Evolutionary conservation across 805 yeast genomes (phyloP), one percentile per base, ranked within the genome.

Genomic region (Hanseniaspora valbyensis): DNA sequence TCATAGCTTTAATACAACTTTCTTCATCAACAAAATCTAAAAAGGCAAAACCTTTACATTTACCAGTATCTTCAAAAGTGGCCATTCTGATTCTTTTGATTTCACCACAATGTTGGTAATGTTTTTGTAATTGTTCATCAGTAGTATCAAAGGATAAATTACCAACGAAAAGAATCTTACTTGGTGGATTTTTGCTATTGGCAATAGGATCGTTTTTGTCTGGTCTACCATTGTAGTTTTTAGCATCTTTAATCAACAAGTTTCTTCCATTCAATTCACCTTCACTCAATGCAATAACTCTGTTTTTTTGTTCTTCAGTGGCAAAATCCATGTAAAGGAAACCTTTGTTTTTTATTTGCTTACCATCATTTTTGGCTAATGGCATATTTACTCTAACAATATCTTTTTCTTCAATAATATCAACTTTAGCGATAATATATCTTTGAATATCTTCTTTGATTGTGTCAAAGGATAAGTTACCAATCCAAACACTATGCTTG

Each of bases 11-110:
- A 0, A 92, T 83, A 28, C 96, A 89, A 8, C 92, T 89, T 34
- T 76, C 78, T 55, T 82, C 85, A 56, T 80, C 81, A 55, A 71
- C 76, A 68, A 89, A 90, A 65, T 90, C 97, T 32, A 90, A 69
- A 61, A 92, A 90, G 1, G 95, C 88, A 69, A 90, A 90, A 1
- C 97, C 97, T 66, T 92, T 92, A 71, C 97, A 90, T 63, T 89
- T 90, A 1, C 96, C 97, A 45, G 83, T 70, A 63, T 90, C 98
- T 67, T 92, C 88, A 66, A 90, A 90, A n/a, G 98, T 89, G 3
- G 97, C 97, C 94, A 89, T 90, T 65, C 98, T 77, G 49, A 90
- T 77, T 56, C 77, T 77, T 26, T 72, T 67, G 53, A 94, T 90
- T 55, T 83, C 88, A 36, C 97, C 96, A 67, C 95, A 88, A 59